A percentile compares a stretch with the other conserved stretches of the same genome.
Conservation (phyloP, 228 moss, liverwort and hornwort species). For the Sphagnum fallax region DNA sequence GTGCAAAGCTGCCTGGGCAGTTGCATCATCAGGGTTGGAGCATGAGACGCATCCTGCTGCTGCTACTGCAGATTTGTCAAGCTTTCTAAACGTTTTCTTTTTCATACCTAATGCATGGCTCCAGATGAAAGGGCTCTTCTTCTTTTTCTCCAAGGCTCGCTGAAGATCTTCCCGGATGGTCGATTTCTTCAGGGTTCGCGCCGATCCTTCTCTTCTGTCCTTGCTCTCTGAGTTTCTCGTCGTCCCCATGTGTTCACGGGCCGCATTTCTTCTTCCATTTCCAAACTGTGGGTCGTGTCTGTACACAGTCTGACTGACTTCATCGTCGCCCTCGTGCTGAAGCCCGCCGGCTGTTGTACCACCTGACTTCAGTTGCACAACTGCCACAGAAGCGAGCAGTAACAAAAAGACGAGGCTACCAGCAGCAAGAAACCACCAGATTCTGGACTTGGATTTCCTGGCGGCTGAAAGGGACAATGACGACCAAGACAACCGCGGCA, state of each 20-base stretch:
- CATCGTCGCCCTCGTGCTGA: no score
- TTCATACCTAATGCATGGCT: conserved; percentile 12
- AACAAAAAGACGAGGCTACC: conserved; percentile 7
- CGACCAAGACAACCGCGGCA: no score
- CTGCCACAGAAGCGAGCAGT: conserved; percentile 18
- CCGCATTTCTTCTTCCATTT: conserved; percentile 1
- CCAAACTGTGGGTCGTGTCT: neutral
- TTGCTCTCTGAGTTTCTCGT: no score
- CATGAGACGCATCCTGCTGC: conserved; percentile 5
- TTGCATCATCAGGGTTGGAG: conserved; percentile 7
- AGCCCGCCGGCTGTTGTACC: no score
- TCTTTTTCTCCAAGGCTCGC: conserved; percentile 12
- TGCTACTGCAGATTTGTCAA: conserved; percentile 1
- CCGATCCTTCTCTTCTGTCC: no score
- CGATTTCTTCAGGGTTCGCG: no score
- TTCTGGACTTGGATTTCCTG: neutral
- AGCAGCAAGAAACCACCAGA: conserved; percentile 11
- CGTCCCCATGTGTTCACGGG: neutral
- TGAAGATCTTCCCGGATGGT: conserved; percentile 15
- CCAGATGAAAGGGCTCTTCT: conserved; percentile 11
- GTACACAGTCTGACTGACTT: neutral
- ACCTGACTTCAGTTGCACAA: conserved; percentile 11
- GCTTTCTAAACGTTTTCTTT: conserved; percentile 7
- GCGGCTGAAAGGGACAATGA: no score
- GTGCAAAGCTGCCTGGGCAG: conserved; percentile 8